A percentile compares a stretch with the other conserved stretches of the same genome.
Evolutionary conservation across 257 asterid species (phyloP).

Genomic region (Solanum acaule): DNA sequence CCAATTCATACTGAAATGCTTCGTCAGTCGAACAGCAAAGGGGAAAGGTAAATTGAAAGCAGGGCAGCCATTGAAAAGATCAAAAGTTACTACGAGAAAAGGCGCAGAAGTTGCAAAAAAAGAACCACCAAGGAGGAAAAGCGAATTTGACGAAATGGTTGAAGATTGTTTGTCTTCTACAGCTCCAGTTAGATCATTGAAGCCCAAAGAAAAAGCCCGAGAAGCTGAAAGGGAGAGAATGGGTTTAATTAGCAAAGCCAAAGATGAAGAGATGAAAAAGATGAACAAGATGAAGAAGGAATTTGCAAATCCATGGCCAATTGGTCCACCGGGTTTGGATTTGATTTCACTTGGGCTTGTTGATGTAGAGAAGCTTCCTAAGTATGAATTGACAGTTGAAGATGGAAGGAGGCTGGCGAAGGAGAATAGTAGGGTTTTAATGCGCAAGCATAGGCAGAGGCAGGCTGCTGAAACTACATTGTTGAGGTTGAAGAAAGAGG

Average conservation of each 20-base stretch:
- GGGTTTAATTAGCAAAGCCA: conserved; percentile 64
- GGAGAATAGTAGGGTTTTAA: conserved; percentile 76
- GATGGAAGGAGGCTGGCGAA: conserved; percentile 78
- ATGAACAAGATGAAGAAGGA: conserved; percentile 43
- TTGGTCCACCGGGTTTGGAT: conserved; percentile 87
- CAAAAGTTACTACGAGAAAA: conserved; percentile 53
- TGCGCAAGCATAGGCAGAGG: conserved; percentile 85
- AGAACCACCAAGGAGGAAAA: conserved; percentile 51
- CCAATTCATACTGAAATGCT: conserved; percentile 64
- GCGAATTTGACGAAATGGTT: conserved; percentile 48
- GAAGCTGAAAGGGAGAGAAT: conserved; percentile 72
- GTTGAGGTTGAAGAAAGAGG: conserved; percentile 64
- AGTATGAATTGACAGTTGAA: conserved; percentile 68
- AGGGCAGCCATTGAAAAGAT: conserved; percentile 49
- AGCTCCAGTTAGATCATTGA: conserved; percentile 59
- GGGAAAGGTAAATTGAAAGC: conserved; percentile 73
- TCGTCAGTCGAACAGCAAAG: conserved; percentile 85
- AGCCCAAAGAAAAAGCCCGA: conserved; percentile 60
- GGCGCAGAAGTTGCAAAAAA: conserved; percentile 22
- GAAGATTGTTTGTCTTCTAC: conserved; percentile 58
- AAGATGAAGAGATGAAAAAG: conserved; percentile 50
- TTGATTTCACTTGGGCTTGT: conserved; percentile 62
- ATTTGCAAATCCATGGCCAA: conserved; percentile 34
- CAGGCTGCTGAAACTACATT: conserved; percentile 69
- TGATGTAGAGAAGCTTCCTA: conserved; percentile 68